Evolutionary conservation across 129 eudicot species (phyloP).

Genomic region (Centella asiatica): DNA sequence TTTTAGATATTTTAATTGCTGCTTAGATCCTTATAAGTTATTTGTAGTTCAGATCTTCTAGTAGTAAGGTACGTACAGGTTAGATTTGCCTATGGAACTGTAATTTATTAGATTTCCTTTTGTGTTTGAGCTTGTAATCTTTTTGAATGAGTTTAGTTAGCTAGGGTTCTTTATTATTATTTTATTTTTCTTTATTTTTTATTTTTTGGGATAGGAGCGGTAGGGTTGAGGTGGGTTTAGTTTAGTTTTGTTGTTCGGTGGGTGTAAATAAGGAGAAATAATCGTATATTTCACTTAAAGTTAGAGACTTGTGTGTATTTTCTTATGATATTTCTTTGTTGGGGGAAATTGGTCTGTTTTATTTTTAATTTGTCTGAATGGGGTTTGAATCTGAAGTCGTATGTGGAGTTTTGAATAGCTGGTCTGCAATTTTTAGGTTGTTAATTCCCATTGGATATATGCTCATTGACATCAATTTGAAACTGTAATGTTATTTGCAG

Average conservation of each 20-base stretch:
- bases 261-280: conserved; percentile 6
- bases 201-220: too few relatives aligned
- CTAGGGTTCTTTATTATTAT: too few relatives aligned
- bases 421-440: neutral
- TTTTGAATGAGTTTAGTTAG: conserved; percentile 24
- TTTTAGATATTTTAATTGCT: conserved; percentile 20
- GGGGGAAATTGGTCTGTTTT: neutral
- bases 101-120: neutral
- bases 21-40: conserved; percentile 8
- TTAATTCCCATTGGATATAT: neutral
- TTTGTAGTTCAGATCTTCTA: conserved; percentile 1
- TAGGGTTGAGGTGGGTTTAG: neutral
- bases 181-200: too few relatives aligned
- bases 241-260: conserved; percentile 10
- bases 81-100: neutral
- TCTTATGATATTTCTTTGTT: too few relatives aligned
- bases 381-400: neutral
- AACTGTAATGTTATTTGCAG: neutral
- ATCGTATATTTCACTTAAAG: neutral
- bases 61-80: neutral
- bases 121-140: conserved; percentile 20
- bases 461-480: neutral
- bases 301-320: neutral
- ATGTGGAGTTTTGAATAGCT: neutral
- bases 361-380: neutral